These are phyloP conservation scores for Botrytis deweyae DNA, from an alignment of 2,329 filamentous ascomycete genomes.

Conservation along the genomic window DNA sequence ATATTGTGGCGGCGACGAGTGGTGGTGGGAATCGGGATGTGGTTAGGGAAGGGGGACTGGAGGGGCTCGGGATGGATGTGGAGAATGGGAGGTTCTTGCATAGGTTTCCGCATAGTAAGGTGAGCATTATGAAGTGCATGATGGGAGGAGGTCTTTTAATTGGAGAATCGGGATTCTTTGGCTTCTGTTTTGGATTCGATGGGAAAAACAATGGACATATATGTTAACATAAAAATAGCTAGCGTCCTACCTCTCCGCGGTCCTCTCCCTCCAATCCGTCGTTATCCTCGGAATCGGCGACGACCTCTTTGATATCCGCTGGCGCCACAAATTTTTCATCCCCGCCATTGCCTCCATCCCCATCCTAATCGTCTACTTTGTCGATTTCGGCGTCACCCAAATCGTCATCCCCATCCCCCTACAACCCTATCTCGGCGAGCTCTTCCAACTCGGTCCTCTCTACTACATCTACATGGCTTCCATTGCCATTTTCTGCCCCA, in stretches of 20 bases:
- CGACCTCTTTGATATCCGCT: slow-evolving; percentile 96
- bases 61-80: slow-evolving; percentile 28
- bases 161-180: not conserved
- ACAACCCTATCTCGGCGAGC: slow-evolving; percentile 73
- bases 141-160: accelerated
- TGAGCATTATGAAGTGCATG: slow-evolving; percentile 41
- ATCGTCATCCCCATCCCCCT: slow-evolving; percentile 88
- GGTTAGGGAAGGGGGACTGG: slow-evolving; percentile 50
- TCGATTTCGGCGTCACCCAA: slow-evolving; percentile 95
- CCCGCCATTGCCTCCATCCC: slow-evolving; percentile 91
- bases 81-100: slow-evolving; percentile 85
- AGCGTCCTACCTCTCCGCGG: slow-evolving; percentile 89
- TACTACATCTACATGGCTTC: slow-evolving; percentile 98
- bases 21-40: slow-evolving; percentile 90
- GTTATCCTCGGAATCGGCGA: slow-evolving; percentile 91
- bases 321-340: slow-evolving; percentile 98
- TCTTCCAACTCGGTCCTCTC: slow-evolving; percentile 76
- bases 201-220: not conserved
- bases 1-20: slow-evolving; percentile 92
- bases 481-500: slow-evolving; percentile 95
- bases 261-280: slow-evolving; percentile 88
- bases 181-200: not conserved
- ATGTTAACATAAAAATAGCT: slow-evolving; percentile 54
- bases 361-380: slow-evolving; percentile 94
- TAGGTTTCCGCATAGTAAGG: slow-evolving; percentile 92